Conservation (phyloP, 2,329 filamentous ascomycete species). For the Calonectria henricotiae region DNA sequence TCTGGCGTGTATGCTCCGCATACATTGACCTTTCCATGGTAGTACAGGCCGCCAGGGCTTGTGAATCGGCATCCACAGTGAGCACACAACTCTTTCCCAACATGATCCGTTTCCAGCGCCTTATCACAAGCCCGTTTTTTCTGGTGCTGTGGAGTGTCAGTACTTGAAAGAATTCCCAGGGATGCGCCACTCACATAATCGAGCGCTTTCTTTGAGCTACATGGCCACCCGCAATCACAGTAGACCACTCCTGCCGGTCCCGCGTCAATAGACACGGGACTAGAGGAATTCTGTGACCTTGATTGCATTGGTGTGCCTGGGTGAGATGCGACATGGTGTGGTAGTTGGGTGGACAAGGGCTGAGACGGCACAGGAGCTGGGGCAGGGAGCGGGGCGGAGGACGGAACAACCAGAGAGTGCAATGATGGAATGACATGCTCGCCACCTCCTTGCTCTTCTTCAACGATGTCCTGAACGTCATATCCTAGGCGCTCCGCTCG, state of each 20-base stretch:
- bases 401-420: conserved; percentile 37
- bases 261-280: not conserved
- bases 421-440: conserved; percentile 61
- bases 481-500: conserved; percentile 73
- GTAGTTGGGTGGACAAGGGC: conserved; percentile 13
- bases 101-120: conserved; percentile 32
- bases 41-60: conserved; percentile 61
- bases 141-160: conserved; percentile 52
- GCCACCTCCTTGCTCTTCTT: conserved; percentile 54
- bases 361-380: conserved; percentile 28
- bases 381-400: conserved; percentile 4
- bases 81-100: conserved; percentile 60
- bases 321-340: conserved; percentile 22
- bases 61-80: conserved; percentile 65
- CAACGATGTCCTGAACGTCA: conserved; percentile 66
- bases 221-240: conserved; percentile 59
- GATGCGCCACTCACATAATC: conserved; percentile 53
- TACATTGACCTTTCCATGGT: conserved; percentile 64
- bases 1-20: conserved; percentile 62
- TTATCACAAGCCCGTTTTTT: conserved; percentile 52
- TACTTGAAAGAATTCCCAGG: not conserved
- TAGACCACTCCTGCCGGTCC: conserved; percentile 42
- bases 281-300: not conserved
- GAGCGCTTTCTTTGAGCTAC: conserved; percentile 54
- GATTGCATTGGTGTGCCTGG: conserved; percentile 28